A percentile compares a stretch with the other conserved stretches of the same genome.
phyloP scores from a whole-genome alignment of 1,139 yeast genomes.

The Suhomyces chickasaworum region DNA sequence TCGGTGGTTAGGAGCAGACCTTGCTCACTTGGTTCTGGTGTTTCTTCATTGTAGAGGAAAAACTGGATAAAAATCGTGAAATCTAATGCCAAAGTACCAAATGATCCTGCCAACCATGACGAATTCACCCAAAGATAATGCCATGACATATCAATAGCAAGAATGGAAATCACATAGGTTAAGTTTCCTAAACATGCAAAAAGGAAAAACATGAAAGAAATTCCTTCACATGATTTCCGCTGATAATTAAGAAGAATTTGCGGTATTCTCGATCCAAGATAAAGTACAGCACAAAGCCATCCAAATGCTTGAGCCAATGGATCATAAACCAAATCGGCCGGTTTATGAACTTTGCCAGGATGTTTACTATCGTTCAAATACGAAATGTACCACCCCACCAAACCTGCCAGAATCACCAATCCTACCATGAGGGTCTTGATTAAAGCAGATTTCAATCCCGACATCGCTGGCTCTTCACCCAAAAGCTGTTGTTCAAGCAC shows the following conservation, averaged over 20 bases:
- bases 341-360: slow-evolving; percentile 30
- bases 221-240: slow-evolving; percentile 90
- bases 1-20: slow-evolving; percentile 1
- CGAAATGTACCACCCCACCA: slow-evolving; percentile 83
- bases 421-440: slow-evolving; percentile 66
- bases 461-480: slow-evolving; percentile 14
- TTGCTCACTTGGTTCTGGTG: slow-evolving; percentile 2
- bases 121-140: slow-evolving; percentile 76
- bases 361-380: slow-evolving; percentile 42
- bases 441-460: slow-evolving; percentile 29
- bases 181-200: slow-evolving; percentile 93
- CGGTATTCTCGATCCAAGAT: slow-evolving; percentile 87
- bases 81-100: slow-evolving; percentile 85
- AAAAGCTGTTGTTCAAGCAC: slow-evolving; percentile 9
- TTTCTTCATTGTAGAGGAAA: slow-evolving; percentile 64
- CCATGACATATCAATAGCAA: slow-evolving; percentile 71
- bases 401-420: slow-evolving; percentile 72
- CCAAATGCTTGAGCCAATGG: slow-evolving; percentile 86
- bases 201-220: slow-evolving; percentile 84
- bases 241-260: slow-evolving; percentile 80
- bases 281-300: slow-evolving; percentile 84
- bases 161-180: slow-evolving; percentile 83
- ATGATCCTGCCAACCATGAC: slow-evolving; percentile 90
- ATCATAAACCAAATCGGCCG: slow-evolving; percentile 56
- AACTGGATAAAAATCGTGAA: slow-evolving; percentile 85